Percentiles rank a stretch among this genome's conserved stretches.
Evolutionary conservation across 2,329 filamentous ascomycete genomes (phyloP).

Genomic region (Neofusicoccum kwambonambiense): DNA sequence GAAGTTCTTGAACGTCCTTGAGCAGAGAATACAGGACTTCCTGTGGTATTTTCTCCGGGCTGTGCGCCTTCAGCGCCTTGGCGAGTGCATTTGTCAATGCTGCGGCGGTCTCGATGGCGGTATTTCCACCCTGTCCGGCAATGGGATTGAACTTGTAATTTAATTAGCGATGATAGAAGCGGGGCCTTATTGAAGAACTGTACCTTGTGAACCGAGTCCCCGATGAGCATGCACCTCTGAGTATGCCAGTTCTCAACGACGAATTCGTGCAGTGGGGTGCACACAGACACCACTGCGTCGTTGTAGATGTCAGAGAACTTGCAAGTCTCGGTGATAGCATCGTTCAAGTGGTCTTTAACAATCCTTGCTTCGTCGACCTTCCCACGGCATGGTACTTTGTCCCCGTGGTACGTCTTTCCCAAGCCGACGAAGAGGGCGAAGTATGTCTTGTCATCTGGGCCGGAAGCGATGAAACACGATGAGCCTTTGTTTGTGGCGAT

Average conservation of each 20-base stretch:
- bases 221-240: conserved; percentile 39
- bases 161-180: no score
- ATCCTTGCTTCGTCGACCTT: conserved; percentile 31
- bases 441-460: conserved; percentile 23
- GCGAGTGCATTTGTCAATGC: conserved; percentile 18
- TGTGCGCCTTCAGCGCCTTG: not conserved
- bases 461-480: conserved; percentile 21
- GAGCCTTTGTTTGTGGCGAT: conserved; percentile 18
- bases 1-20: not conserved
- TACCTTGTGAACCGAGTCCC: conserved; percentile 46
- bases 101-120: conserved; percentile 24
- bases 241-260: conserved; percentile 41
- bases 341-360: conserved; percentile 26
- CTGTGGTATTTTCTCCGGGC: not conserved
- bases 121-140: conserved; percentile 24
- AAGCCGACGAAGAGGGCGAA: conserved; percentile 28
- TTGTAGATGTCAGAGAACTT: conserved; percentile 38
- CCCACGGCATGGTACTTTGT: conserved; percentile 31
- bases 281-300: conserved; percentile 21
- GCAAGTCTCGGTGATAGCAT: conserved; percentile 28
- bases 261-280: conserved; percentile 38
- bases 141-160: conserved; percentile 20
- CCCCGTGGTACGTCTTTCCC: conserved; percentile 23
- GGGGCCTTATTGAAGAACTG: not conserved
- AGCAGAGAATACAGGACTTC: not conserved